Evolutionary conservation across 2,329 filamentous ascomycete species (phyloP).

Genomic region (Sarocladium oryzae): DNA sequence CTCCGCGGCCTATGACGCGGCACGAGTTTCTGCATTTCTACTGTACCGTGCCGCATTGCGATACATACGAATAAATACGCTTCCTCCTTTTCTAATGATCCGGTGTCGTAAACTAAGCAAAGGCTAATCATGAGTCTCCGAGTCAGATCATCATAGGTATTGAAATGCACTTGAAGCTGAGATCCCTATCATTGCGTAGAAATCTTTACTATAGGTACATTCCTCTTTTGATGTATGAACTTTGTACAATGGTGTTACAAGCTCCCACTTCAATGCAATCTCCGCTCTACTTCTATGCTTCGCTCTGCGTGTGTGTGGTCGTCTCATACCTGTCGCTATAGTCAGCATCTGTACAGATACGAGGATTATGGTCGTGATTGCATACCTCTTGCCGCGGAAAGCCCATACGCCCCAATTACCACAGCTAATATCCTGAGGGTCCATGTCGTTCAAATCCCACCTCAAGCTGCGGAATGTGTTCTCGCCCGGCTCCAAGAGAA

Average conservation of each 20-base stretch:
- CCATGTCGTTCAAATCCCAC: conserved; percentile 95
- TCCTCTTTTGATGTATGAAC: not conserved
- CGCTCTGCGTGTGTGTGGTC: conserved; percentile 34
- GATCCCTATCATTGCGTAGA: not conserved
- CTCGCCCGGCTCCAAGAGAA: conserved; percentile 86
- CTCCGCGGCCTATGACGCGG: no score
- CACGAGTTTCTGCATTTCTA: no score
- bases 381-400: conserved; percentile 92
- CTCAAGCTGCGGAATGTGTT: conserved; percentile 88
- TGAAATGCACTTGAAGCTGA: not conserved
- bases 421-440: conserved; percentile 88
- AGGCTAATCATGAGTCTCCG: no score
- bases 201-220: not conserved
- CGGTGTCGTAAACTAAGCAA: no score
- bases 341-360: conserved; percentile 25
- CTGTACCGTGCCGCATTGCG: no score
- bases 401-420: conserved; percentile 98
- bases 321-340: conserved; percentile 52
- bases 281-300: not conserved
- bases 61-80: no score
- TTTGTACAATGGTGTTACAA: conserved; percentile 2
- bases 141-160: not conserved
- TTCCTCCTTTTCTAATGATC: no score
- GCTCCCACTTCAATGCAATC: not conserved
- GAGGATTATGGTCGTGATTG: no score